Base-by-base conservation (phyloP, 805 yeast genomes). In the Kodamaea hsintzibuensis region DNA sequence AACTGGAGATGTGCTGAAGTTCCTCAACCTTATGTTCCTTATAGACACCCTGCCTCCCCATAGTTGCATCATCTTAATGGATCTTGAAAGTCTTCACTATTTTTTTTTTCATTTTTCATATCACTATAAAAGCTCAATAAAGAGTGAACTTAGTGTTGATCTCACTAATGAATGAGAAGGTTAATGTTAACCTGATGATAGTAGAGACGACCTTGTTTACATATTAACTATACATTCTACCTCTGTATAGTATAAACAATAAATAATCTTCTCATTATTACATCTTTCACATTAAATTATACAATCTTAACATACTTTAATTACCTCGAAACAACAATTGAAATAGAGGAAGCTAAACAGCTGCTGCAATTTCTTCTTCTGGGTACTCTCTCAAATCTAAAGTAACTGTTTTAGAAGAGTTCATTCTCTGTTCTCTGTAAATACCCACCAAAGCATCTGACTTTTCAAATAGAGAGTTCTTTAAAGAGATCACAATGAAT, bases 361-460 rank as follows among this genome's bases (percentile, higher is more conserved):
- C 49, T 13, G 40, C 17, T n/a, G 16, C 35, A 6, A 30, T 17
- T 22, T 57, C 57, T 22, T 58, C 61, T n/a, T 69, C 74, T 1
- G 85, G 82, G 62, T 85, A 88, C 9, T 80, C 78, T 55, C 86
- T 77, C 62, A 90, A 76, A 65, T 90, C 93, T 54, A 90, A 68
- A 0, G 95, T 88, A 27, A 90, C 76, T 1, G 91, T 85, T 59
- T 78, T 82, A 3, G 96, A 88, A 48, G 90, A 80, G 62, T 88
- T 89, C 50, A 83, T 82, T 7, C 74, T 71, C 61, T 88, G 96
- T 55, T 89, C 95, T 58, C 96, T 79, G 73, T 89, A 92, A 49
- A 95, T 92, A 33, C 99, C 99, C 4, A 95, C 96, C 54, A 95
- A 76, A 0, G 97, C 86, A 64, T 91, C 96, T 7, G 97, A 89